A percentile compares a stretch with the other conserved stretches of the same genome.
phyloP scores from a whole-genome alignment of 495 filamentous ascomycete genomes.

The Chaetomidium leptoderma region DNA sequence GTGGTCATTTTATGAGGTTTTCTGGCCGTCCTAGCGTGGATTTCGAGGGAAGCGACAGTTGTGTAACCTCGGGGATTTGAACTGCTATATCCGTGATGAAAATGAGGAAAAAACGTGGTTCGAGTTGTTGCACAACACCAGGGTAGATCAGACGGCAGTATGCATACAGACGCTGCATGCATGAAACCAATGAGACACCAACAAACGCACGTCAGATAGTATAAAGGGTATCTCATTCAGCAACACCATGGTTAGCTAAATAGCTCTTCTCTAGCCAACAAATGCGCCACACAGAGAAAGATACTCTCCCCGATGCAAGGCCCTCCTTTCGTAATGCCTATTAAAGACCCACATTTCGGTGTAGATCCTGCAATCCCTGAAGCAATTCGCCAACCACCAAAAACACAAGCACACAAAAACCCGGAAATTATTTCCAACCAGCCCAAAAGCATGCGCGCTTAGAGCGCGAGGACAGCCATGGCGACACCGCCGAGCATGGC shows the following conservation, averaged over 20 bases:
- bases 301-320: neutral
- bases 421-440: neutral
- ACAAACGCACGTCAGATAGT: neutral
- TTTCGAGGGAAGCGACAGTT: too few relatives aligned
- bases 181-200: neutral
- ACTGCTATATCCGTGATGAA: too few relatives aligned
- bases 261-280: neutral
- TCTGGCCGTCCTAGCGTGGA: too few relatives aligned
- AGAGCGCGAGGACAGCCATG: constrained; percentile 41
- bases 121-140: too few relatives aligned
- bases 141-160: neutral
- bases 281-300: constrained; percentile 1
- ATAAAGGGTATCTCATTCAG: constrained; percentile 10
- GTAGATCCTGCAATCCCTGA: neutral
- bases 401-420: neutral
- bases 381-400: neutral
- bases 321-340: constrained; percentile 1
- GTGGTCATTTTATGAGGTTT: too few relatives aligned
- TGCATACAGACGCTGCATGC: neutral
- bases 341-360: neutral
- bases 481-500: constrained; percentile 40
- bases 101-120: too few relatives aligned
- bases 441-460: constrained; percentile 21
- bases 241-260: constrained; percentile 2
- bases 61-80: too few relatives aligned